A percentile compares a stretch with the other conserved stretches of the same genome.
Evolutionary conservation across 257 asterid genomes (phyloP).

Genomic region (Solanum lycopersicoides): DNA sequence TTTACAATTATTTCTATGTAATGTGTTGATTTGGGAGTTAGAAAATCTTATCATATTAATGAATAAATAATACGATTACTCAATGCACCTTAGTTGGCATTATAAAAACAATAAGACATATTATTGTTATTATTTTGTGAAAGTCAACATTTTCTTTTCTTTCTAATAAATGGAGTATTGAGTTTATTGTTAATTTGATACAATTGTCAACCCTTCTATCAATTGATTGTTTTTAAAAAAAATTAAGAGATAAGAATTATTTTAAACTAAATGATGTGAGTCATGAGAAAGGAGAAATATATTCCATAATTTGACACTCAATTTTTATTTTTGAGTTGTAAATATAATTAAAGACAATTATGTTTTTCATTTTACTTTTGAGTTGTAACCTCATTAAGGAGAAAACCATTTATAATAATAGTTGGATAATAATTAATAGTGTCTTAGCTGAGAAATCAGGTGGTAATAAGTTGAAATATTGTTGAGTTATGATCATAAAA

Average conservation of each 20-base stretch:
- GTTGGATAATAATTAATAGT: background rate
- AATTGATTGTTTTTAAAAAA: background rate
- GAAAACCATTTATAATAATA: background rate
- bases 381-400: background rate
- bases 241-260: background rate
- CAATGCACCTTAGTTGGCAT: conserved; percentile 12
- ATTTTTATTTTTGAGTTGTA: background rate
- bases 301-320: background rate
- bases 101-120: background rate
- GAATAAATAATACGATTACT: conserved; percentile 8
- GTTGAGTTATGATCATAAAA: background rate
- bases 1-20: background rate
- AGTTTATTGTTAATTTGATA: background rate
- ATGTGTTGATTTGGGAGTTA: conserved; percentile 50
- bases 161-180: background rate
- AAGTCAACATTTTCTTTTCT: conserved; percentile 6
- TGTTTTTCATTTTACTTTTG: background rate
- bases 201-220: background rate
- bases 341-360: background rate
- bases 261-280: background rate
- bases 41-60: conserved; percentile 26
- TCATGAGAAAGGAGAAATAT: background rate
- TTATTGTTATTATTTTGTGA: background rate
- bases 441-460: background rate
- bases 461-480: background rate